Evolutionary conservation across 352 stramenopile species (phyloP).

Genomic region (Globisporangium viniferum): DNA sequence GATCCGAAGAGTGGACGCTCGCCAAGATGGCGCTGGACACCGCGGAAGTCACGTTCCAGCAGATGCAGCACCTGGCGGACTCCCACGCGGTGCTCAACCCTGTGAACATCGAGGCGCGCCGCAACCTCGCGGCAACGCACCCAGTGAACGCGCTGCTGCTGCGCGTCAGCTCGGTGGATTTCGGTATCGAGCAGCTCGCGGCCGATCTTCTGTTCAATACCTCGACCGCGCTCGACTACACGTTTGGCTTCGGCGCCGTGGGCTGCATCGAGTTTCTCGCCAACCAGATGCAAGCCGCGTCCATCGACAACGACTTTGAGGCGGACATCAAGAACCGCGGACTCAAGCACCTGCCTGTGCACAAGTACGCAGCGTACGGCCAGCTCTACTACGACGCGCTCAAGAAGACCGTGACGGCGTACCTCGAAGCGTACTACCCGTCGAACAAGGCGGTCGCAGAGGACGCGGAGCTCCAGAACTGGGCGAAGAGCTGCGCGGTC

Average conservation of each 20-base stretch:
- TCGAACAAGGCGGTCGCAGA: not conserved
- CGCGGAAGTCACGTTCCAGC: slow-evolving; percentile 15
- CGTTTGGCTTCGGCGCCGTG: slow-evolving; percentile 36
- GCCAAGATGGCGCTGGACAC: slow-evolving; percentile 46
- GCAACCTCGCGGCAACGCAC: slow-evolving; percentile 25
- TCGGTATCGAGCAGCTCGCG: slow-evolving; percentile 37
- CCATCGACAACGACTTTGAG: slow-evolving; percentile 8
- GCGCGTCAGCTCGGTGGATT: slow-evolving; percentile 36
- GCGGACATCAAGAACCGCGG: slow-evolving; percentile 2
- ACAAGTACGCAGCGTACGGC: slow-evolving; percentile 12
- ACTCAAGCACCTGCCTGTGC: slow-evolving; percentile 1
- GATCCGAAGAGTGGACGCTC: slow-evolving; percentile 20
- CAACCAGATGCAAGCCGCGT: not conserved
- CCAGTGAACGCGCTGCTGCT: slow-evolving; percentile 34
- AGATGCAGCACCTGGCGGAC: not conserved
- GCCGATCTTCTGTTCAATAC: slow-evolving; percentile 35
- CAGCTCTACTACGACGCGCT: not conserved
- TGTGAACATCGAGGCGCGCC: slow-evolving; percentile 21
- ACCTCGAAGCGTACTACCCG: not conserved
- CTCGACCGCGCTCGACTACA: slow-evolving; percentile 34
- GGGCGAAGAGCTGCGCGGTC: slow-evolving; percentile 21
- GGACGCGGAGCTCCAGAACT: slow-evolving; percentile 29
- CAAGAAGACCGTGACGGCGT: not conserved
- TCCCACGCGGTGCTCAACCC: not conserved
- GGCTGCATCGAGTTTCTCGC: slow-evolving; percentile 8